Percentiles rank a stretch among this genome's conserved stretches.
phyloP scores from a whole-genome alignment of 1,139 yeast genomes.

The Yamadazyma kanchanaburiensis region DNA sequence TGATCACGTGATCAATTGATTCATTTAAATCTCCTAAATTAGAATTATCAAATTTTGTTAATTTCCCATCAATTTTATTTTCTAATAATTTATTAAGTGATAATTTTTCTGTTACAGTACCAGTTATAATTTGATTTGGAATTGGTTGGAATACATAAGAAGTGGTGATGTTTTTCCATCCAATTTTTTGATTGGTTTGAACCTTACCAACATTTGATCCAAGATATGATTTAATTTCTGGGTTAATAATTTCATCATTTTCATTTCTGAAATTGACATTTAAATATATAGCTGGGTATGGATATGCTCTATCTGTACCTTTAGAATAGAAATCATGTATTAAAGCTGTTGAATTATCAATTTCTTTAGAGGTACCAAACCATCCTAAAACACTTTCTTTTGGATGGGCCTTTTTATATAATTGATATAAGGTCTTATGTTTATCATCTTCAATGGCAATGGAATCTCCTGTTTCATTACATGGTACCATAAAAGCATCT shows the following conservation, averaged over 20 bases:
- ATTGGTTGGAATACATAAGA: slow-evolving; percentile 79
- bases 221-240: slow-evolving; percentile 62
- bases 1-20: slow-evolving; percentile 54
- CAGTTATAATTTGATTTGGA: slow-evolving; percentile 62
- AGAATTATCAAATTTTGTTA: slow-evolving; percentile 15
- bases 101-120: slow-evolving; percentile 57
- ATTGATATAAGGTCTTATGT: slow-evolving; percentile 66
- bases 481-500: slow-evolving; percentile 82
- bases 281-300: slow-evolving; percentile 77
- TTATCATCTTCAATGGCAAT: slow-evolving; percentile 73
- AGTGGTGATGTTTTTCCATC: slow-evolving; percentile 16
- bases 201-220: slow-evolving; percentile 70
- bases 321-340: slow-evolving; percentile 82
- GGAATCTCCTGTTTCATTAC: slow-evolving; percentile 72
- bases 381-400: slow-evolving; percentile 82
- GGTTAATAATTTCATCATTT: slow-evolving; percentile 32
- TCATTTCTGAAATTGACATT: slow-evolving; percentile 50
- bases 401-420: slow-evolving; percentile 78
- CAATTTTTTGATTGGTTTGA: slow-evolving; percentile 15
- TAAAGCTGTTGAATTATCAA: slow-evolving; percentile 76
- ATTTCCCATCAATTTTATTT: slow-evolving; percentile 17
- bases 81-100: slow-evolving; percentile 42
- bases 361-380: slow-evolving; percentile 68
- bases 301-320: slow-evolving; percentile 65
- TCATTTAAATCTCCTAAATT: slow-evolving; percentile 41